Evolutionary conservation across 306 rosid species (phyloP).

Genomic region (Clitoria ternatea): DNA sequence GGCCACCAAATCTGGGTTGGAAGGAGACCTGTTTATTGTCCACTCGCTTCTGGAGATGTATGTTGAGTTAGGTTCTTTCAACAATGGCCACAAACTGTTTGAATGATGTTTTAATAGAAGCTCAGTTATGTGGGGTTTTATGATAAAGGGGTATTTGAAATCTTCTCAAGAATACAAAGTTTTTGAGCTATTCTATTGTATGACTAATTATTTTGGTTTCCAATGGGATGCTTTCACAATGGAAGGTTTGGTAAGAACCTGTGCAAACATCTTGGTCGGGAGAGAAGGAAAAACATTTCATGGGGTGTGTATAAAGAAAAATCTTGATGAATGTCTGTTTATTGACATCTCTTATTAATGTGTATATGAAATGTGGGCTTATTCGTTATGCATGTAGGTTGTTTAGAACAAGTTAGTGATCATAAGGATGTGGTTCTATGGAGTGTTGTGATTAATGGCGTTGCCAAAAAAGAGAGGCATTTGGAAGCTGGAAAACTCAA

Average conservation of each 20-base stretch:
- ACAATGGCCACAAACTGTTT: slow-evolving; percentile 18
- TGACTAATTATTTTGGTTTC: background rate
- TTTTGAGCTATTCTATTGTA: background rate
- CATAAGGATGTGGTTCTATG: slow-evolving; percentile 19
- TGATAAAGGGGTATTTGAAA: slow-evolving; percentile 18
- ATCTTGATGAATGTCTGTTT: slow-evolving; percentile 19
- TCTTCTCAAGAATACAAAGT: slow-evolving; percentile 9
- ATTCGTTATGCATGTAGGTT: slow-evolving; percentile 3
- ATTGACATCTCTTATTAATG: slow-evolving; percentile 4
- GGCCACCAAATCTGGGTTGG: slow-evolving; percentile 17
- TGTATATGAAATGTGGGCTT: slow-evolving; percentile 23
- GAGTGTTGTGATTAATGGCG: slow-evolving; percentile 1
- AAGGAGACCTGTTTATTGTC: slow-evolving; percentile 5
- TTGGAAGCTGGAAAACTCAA: slow-evolving; percentile 9
- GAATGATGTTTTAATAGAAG: slow-evolving; percentile 16
- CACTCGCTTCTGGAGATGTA: slow-evolving; percentile 8
- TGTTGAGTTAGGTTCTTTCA: background rate
- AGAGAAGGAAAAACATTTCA: slow-evolving; percentile 27
- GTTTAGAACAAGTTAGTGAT: slow-evolving; percentile 19
- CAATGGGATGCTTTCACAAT: slow-evolving; percentile 1
- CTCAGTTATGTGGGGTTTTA: slow-evolving; percentile 14
- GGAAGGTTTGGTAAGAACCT: slow-evolving; percentile 14
- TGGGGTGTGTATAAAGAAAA: slow-evolving; percentile 5
- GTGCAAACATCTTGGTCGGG: background rate
- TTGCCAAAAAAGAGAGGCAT: slow-evolving; percentile 9